These are phyloP conservation scores for Globisporangium orthogonon DNA, from an alignment of 352 stramenopile species.

Conservation along the genomic window DNA sequence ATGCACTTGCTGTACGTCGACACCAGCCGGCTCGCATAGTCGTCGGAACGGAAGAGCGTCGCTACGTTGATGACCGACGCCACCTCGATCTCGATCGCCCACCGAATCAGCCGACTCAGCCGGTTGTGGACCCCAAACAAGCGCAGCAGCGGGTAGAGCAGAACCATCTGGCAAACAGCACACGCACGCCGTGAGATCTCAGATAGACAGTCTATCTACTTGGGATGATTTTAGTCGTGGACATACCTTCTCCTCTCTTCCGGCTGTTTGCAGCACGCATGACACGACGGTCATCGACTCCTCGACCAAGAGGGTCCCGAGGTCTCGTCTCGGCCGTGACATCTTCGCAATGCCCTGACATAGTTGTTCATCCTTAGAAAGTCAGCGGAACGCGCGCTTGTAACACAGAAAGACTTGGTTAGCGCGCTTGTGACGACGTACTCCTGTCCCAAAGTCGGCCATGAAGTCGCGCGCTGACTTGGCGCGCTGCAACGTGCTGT, in stretches of 20 bases:
- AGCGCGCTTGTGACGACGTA: constrained; percentile 1
- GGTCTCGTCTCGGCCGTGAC: constrained; percentile 28
- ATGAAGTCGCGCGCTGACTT: constrained; percentile 41
- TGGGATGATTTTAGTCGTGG: background rate
- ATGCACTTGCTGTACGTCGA: constrained; percentile 76
- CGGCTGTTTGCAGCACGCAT: constrained; percentile 70
- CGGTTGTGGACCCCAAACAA: constrained; percentile 55
- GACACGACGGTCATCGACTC: constrained; percentile 69
- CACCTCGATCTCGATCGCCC: constrained; percentile 75
- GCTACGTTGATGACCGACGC: constrained; percentile 66
- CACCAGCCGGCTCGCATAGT: constrained; percentile 63
- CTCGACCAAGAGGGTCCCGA: constrained; percentile 51
- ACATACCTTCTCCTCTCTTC: constrained; percentile 61
- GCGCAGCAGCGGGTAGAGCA: constrained; percentile 55
- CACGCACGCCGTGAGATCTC: background rate
- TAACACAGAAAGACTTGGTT: background rate
- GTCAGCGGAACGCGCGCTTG: constrained; percentile 5
- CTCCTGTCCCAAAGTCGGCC: constrained; percentile 24
- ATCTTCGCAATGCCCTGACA: constrained; percentile 11
- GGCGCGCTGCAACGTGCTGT: constrained; percentile 17
- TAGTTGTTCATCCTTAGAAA: no score
- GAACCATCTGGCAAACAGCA: constrained; percentile 28
- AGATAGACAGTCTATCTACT: background rate
- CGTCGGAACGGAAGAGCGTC: constrained; percentile 73
- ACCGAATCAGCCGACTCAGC: constrained; percentile 56